A percentile compares a stretch with the other conserved stretches of the same genome.
phyloP scores from a whole-genome alignment of 2,329 filamentous ascomycete species.

The Hymenoscyphus infarciens region DNA sequence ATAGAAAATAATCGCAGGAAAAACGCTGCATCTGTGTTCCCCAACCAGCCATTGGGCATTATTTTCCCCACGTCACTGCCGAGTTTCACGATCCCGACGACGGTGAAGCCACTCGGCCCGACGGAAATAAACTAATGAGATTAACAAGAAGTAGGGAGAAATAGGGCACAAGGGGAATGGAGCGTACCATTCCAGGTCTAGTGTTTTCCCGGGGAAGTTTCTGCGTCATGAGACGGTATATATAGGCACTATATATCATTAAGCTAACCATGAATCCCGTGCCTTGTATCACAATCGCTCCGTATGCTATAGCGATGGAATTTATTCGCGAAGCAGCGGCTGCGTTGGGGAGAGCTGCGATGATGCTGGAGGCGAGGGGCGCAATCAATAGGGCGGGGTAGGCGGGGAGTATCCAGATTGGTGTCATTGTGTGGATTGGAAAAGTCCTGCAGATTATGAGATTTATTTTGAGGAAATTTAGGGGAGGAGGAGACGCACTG shows the following conservation, averaged over 20 bases:
- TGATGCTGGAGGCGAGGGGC: constrained; percentile 60
- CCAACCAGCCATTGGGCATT: constrained; percentile 43
- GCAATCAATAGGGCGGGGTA: constrained; percentile 77
- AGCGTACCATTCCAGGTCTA: constrained; percentile 64
- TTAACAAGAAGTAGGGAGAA: too few species aligned
- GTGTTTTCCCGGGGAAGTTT: constrained; percentile 74
- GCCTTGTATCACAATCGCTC: constrained; percentile 50
- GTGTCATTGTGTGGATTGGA: constrained; percentile 79
- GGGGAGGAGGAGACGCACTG: too few species aligned
- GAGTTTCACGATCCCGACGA: constrained; percentile 49
- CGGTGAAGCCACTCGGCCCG: constrained; percentile 62
- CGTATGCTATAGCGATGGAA: constrained; percentile 45
- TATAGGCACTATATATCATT: constrained; percentile 80
- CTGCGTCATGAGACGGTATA: constrained; percentile 85
- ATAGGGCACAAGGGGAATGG: not conserved
- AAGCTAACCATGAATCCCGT: constrained; percentile 57
- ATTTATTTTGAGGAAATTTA: not conserved
- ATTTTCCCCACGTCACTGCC: constrained; percentile 34
- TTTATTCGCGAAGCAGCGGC: constrained; percentile 40
- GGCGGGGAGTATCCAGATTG: constrained; percentile 82
- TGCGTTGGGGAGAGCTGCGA: constrained; percentile 34
- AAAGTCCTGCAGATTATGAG: constrained; percentile 40
- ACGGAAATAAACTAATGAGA: constrained; percentile 67
- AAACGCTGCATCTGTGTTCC: constrained; percentile 40
- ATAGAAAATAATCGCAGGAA: constrained; percentile 49